phyloP scores from a whole-genome alignment of 2,329 filamentous ascomycete genomes.

The Cadophora sp. region DNA sequence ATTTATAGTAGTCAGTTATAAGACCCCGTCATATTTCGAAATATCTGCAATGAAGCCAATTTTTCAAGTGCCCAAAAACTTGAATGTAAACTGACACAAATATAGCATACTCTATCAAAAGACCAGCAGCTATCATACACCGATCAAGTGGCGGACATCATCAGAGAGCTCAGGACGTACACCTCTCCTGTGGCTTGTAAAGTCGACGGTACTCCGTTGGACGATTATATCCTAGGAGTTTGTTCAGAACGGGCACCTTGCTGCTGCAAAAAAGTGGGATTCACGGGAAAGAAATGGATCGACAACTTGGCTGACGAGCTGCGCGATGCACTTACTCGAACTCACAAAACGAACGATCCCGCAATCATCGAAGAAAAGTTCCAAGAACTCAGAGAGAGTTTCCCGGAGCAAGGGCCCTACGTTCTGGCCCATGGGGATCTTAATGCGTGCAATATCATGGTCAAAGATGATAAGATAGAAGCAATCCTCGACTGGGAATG shows the following conservation, averaged over 20 bases:
- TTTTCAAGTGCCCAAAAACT: no score
- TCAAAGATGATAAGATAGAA: conserved; percentile 46
- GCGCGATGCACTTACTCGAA: conserved; percentile 23
- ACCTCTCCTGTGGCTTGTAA: conserved; percentile 24
- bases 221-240: conserved; percentile 24
- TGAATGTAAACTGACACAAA: not conserved
- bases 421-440: conserved; percentile 52
- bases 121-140: conserved; percentile 25
- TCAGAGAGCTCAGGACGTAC: conserved; percentile 27
- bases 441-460: conserved; percentile 49
- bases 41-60: no score
- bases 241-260: conserved; percentile 19
- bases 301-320: conserved; percentile 27
- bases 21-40: no score
- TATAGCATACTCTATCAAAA: conserved; percentile 15
- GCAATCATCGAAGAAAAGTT: conserved; percentile 26
- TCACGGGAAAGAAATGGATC: conserved; percentile 30
- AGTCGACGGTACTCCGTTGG: conserved; percentile 25
- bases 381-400: conserved; percentile 24
- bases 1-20: no score
- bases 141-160: conserved; percentile 18
- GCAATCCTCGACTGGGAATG: conserved; percentile 51
- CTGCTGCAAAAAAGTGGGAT: conserved; percentile 29
- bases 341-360: conserved; percentile 25
- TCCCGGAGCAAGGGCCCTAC: conserved; percentile 39